Percentiles rank a stretch among this genome's conserved stretches.
Conservation (phyloP, 352 stramenopile species). For the Globisporangium splendens region DNA sequence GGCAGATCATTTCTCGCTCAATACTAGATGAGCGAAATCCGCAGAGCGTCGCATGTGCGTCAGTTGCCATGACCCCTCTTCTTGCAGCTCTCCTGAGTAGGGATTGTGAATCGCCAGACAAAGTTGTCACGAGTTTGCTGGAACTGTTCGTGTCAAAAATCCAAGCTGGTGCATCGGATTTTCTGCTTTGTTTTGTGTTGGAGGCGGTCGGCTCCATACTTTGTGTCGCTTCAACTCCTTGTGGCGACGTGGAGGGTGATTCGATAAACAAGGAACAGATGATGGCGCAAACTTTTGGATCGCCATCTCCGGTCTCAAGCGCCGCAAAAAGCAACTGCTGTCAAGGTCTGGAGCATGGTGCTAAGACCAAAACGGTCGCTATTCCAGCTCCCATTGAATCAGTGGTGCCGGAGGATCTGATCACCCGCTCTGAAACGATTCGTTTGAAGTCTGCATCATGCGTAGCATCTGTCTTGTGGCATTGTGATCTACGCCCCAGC, state of each 20-base stretch:
- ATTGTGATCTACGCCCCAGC: conserved; percentile 34
- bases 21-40: conserved; percentile 29
- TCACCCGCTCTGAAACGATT: conserved; percentile 10
- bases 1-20: conserved; percentile 29
- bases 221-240: conserved; percentile 19
- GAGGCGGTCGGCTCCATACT: conserved; percentile 33
- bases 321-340: conserved; percentile 1
- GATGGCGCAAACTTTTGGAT: conserved; percentile 5
- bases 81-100: conserved; percentile 38
- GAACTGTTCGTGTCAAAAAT: conserved; percentile 34
- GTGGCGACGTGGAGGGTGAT: not conserved
- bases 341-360: conserved; percentile 3
- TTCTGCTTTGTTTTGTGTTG: conserved; percentile 22
- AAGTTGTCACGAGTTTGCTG: conserved; percentile 34
- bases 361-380: conserved; percentile 9
- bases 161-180: conserved; percentile 24
- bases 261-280: not conserved
- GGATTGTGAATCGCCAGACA: conserved; percentile 29
- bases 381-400: conserved; percentile 32
- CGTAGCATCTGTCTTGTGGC: conserved; percentile 34
- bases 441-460: conserved; percentile 21
- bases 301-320: not conserved
- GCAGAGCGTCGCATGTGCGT: conserved; percentile 23
- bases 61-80: conserved; percentile 35
- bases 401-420: not conserved